Evolutionary conservation across 768 basidiomycete genomes (phyloP).

Genomic region (Lentinula boryana): DNA sequence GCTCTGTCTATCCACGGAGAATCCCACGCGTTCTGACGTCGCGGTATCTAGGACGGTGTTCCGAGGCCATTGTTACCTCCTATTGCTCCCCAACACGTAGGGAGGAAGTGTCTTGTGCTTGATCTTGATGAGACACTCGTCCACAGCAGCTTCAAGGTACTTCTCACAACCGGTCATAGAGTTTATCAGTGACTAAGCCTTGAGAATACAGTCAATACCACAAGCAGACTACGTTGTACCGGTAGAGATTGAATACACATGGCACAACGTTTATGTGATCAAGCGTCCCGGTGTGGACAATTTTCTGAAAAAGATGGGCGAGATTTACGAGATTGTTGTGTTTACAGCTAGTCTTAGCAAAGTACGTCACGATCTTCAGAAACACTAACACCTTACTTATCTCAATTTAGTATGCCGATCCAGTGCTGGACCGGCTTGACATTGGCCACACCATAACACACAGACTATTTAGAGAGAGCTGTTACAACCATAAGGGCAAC

Average conservation of each 20-base stretch:
- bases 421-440: slow-evolving; percentile 96
- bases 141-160: slow-evolving; percentile 96
- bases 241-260: slow-evolving; percentile 97
- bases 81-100: slow-evolving; percentile 70
- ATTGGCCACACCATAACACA: slow-evolving; percentile 89
- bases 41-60: slow-evolving; percentile 55
- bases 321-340: slow-evolving; percentile 95
- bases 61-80: slow-evolving; percentile 88
- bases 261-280: slow-evolving; percentile 98
- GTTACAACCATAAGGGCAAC: slow-evolving; percentile 98
- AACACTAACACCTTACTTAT: neutral
- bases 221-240: slow-evolving; percentile 98
- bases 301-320: slow-evolving; percentile 97
- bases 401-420: slow-evolving; percentile 83
- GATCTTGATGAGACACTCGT: slow-evolving; percentile 97
- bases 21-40: slow-evolving; percentile 3
- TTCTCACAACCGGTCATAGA: neutral
- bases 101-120: slow-evolving; percentile 92
- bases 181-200: neutral
- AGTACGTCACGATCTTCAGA: slow-evolving; percentile 37
- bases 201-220: slow-evolving; percentile 63
- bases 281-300: slow-evolving; percentile 98
- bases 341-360: slow-evolving; percentile 98
- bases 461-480: slow-evolving; percentile 94
- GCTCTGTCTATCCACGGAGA: neutral